Base-by-base conservation (phyloP, 169 alveolate genomes). In the Plasmodium gaboni region DNA sequence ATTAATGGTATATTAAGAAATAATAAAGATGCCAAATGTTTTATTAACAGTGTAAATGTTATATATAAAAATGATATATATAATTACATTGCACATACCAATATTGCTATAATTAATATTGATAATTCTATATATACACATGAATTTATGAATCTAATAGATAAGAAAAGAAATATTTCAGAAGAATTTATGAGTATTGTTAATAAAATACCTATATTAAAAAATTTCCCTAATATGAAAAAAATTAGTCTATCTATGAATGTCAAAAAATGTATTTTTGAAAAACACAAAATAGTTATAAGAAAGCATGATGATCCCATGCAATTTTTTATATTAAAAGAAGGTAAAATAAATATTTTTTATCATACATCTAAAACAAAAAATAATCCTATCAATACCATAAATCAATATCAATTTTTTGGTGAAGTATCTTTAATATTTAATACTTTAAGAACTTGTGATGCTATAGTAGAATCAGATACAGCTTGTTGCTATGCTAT, bases 301-400 rank as follows among this genome's bases (percentile, higher is more conserved):
- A 69, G 92, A 71, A 73, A 86, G n/a, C 92, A 86, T 71, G 92
- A 86, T 70, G 92, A 86, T 51, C 73, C 87, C 15, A 9, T 22
- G 2, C 15, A 60, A 22, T 86, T 86, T 71, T 86, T 60, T 67
- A 86, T 86, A 50, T 17, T 86, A 57, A 86, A 86, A 71, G 76
- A 86, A 22, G 92, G 92, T 4, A 50, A 44, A 50, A 42, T 86
- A 17, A 63, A 59, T 57, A 19, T 68, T 17, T 80, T 55, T 71
- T 68, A 50, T 78, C 64, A 78, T 57, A 64, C 44, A 64, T 38
- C 46, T 38, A 38, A 38, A 38, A 38, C 42, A 67, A 50, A 13
- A 60, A 64, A 69, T 53, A 78, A 50, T 13, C 78, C 69, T n/a
- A 71, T 80, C 12, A 68, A 61, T 63, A 63, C 85, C 24, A 70